These are phyloP conservation scores for Zostera marina DNA, from an alignment of 116 monocot species.

Conservation along the genomic window DNA sequence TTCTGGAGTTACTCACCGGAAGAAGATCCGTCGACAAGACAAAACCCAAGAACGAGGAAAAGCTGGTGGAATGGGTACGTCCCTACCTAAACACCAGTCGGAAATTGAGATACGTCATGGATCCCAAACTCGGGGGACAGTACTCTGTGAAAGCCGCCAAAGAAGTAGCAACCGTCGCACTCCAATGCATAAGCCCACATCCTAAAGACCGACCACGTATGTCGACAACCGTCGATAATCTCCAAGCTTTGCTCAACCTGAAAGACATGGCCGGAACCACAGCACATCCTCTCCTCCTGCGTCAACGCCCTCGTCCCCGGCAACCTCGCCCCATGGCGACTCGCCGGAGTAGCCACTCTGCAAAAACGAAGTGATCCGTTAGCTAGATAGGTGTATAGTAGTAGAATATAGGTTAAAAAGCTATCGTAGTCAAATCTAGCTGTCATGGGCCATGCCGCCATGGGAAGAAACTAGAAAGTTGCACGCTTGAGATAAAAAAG, in stretches of 20 bases:
- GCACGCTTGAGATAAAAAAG: too few relatives aligned
- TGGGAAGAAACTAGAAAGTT: too few relatives aligned
- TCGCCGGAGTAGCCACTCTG: constrained; percentile 8
- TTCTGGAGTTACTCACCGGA: constrained; percentile 77
- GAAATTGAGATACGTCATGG: constrained; percentile 62
- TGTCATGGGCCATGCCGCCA: too few relatives aligned
- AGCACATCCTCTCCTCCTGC: constrained; percentile 14
- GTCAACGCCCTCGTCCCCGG: constrained; percentile 13
- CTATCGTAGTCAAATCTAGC: too few relatives aligned
- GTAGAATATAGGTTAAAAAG: too few relatives aligned
- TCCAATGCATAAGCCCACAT: constrained; percentile 48
- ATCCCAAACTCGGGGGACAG: constrained; percentile 59
- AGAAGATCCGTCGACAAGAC: constrained; percentile 62
- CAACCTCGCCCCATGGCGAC: constrained; percentile 30
- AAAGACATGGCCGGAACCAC: constrained; percentile 54
- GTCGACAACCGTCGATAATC: constrained; percentile 37
- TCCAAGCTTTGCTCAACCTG: constrained; percentile 24
- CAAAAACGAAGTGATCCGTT: constrained; percentile 19
- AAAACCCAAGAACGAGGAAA: constrained; percentile 52
- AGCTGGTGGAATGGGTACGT: constrained; percentile 71
- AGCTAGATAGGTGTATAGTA: too few relatives aligned
- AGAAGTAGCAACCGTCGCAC: constrained; percentile 39
- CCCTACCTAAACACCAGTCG: constrained; percentile 57
- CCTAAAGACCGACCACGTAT: constrained; percentile 77
- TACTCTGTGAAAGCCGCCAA: constrained; percentile 64